phyloP scores from a whole-genome alignment of 1,139 yeast species.

The Geotrichum reessii region DNA sequence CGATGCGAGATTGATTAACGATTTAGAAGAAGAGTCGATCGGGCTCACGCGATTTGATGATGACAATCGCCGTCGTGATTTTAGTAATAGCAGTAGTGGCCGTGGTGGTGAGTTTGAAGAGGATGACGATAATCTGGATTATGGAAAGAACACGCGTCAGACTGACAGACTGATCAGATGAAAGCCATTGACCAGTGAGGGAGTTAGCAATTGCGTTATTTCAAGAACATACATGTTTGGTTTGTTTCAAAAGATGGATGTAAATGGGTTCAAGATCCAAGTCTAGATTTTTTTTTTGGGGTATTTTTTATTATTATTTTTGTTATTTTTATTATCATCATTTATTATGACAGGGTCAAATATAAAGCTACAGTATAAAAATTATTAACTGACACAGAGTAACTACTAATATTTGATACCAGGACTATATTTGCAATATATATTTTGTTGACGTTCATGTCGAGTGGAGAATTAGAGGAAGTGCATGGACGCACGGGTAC shows the following conservation, averaged over 20 bases:
- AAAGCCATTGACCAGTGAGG: neutral
- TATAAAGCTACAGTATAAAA: neutral
- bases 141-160: neutral
- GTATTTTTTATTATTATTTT: neutral
- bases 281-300: neutral
- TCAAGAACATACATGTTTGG: neutral
- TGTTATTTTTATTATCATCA: neutral
- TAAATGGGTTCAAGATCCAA: neutral
- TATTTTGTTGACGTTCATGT: too few relatives aligned
- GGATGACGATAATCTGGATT: constrained; percentile 1
- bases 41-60: constrained; percentile 36
- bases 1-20: constrained; percentile 29
- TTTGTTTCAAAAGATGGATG: neutral
- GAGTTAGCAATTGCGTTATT: neutral
- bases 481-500: too few relatives aligned
- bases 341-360: neutral
- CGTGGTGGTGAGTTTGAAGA: neutral
- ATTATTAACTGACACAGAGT: neutral
- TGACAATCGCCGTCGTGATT: constrained; percentile 24
- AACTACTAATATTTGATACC: neutral
- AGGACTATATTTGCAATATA: neutral
- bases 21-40: constrained; percentile 32
- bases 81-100: constrained; percentile 23
- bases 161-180: constrained; percentile 6
- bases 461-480: too few relatives aligned